Evolutionary conservation across 352 stramenopile genomes (phyloP), one percentile per base, ranked within the genome.

Genomic region (Globisporangium nodosum): DNA sequence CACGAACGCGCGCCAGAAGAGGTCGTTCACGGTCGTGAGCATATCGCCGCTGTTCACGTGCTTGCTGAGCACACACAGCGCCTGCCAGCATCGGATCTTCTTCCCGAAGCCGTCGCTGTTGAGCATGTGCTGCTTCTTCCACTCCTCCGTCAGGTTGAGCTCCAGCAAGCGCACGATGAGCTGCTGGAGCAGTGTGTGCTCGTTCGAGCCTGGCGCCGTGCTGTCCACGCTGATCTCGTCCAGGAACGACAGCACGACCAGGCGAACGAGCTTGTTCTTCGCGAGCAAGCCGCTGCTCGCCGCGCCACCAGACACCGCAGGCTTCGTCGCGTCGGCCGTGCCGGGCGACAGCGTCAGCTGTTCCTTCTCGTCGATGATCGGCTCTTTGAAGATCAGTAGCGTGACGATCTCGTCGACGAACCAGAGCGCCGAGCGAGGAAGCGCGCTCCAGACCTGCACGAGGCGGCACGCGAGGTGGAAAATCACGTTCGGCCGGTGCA

Each of bases 81-180:
- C 75, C 69, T 94, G 85, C 85, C 82, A 92, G 33, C 77, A 84
- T 20, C 85, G 81, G 27, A 94, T 49, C 30, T 92, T 81, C 52
- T 77, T 70, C 8, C 85, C 85, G 65, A 92, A 94, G 18, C 76
- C 79, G 46, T 92, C 78, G 54, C 81, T 92, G 68, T 92, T 87
- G 40, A 92, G 64, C 85, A 94, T 94, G 56, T 92, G 81, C 57
- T 87, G 81, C 69, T 84, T 88, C n/a, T 77, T 62, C 70, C 70
- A 84, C 21, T 92, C 85, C 3, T 74, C 71, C 5, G 64, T 76
- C 46, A 77, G 63, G 27, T 90, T 84, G n/a, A 83, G 69, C 47
- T 63, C 53, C 11, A 94, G 47, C 18, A 91, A 57, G 18, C 45
- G 58, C 30, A 57, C 31, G n/a, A 86, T 53, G 5, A 90, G 52